Percentiles rank a stretch among this genome's conserved stretches.
These are phyloP conservation scores for Neofusicoccum kwambonambiense DNA, from an alignment of 2,329 filamentous ascomycete genomes.

Conservation along the genomic window DNA sequence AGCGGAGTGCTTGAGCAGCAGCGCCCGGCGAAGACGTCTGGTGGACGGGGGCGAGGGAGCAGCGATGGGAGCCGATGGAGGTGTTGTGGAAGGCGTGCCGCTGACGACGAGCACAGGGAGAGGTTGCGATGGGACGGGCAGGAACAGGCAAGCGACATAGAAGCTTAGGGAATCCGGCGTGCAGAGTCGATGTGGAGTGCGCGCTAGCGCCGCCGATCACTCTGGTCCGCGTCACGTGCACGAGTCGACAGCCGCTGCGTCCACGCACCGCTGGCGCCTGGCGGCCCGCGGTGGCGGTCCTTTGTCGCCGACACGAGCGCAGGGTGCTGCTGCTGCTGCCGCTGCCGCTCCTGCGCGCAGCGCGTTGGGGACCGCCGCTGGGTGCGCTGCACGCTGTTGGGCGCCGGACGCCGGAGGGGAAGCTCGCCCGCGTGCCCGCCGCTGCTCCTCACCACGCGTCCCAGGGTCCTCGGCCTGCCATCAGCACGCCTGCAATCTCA, in stretches of 20 bases:
- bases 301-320: too few species aligned
- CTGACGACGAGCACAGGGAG: neutral
- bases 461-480: too few species aligned
- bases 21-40: neutral
- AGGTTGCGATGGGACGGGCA: conserved; percentile 7
- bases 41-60: conserved; percentile 20
- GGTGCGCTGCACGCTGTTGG: too few species aligned
- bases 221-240: neutral
- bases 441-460: too few species aligned
- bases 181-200: neutral
- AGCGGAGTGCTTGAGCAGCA: conserved; percentile 8
- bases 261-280: neutral
- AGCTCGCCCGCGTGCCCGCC: neutral
- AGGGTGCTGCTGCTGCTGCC: too few species aligned
- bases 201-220: neutral
- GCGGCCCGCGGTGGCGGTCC: neutral
- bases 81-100: conserved; percentile 6
- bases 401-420: neutral
- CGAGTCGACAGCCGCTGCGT: neutral
- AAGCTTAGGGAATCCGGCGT: neutral
- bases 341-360: too few species aligned
- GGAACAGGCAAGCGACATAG: conserved; percentile 16
- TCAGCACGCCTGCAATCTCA: neutral
- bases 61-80: conserved; percentile 19
- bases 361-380: too few species aligned